These are phyloP conservation scores for Cercospora sp. DNA, from an alignment of 2,329 filamentous ascomycete genomes.

Conservation along the genomic window DNA sequence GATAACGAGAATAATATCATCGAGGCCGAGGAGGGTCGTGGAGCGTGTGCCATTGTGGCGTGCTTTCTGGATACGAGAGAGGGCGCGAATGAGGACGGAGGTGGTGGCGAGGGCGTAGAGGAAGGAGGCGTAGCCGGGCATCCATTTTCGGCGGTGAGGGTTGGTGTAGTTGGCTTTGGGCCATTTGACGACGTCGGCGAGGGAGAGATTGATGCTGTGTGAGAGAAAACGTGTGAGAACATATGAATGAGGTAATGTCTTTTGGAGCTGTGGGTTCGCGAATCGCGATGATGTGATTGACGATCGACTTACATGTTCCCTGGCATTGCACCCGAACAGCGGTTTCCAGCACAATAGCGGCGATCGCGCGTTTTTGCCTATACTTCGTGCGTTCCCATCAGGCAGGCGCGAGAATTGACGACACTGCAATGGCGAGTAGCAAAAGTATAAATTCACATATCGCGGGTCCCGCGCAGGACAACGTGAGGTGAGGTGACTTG, in stretches of 20 bases:
- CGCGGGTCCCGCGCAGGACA: not conserved
- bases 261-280: not conserved
- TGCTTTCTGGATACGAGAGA: conserved; percentile 22
- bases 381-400: not conserved
- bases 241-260: not conserved
- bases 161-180: conserved; percentile 32
- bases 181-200: conserved; percentile 16
- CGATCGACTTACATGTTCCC: conserved; percentile 12
- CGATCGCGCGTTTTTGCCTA: not conserved
- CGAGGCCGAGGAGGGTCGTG: conserved; percentile 1
- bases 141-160: conserved; percentile 36
- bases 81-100: conserved; percentile 31
- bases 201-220: conserved; percentile 15
- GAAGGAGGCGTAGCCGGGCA: conserved; percentile 35
- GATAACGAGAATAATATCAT: conserved; percentile 22
- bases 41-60: not conserved
- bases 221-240: not conserved
- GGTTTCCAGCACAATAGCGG: not conserved
- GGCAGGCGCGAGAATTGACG: not conserved
- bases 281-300: not conserved
- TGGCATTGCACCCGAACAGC: conserved; percentile 9
- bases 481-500: not conserved
- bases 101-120: conserved; percentile 33
- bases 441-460: not conserved
- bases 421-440: not conserved